These are phyloP conservation scores for Colletotrichum liaoningense DNA, from an alignment of 2,329 filamentous ascomycete species.

Conservation along the genomic window DNA sequence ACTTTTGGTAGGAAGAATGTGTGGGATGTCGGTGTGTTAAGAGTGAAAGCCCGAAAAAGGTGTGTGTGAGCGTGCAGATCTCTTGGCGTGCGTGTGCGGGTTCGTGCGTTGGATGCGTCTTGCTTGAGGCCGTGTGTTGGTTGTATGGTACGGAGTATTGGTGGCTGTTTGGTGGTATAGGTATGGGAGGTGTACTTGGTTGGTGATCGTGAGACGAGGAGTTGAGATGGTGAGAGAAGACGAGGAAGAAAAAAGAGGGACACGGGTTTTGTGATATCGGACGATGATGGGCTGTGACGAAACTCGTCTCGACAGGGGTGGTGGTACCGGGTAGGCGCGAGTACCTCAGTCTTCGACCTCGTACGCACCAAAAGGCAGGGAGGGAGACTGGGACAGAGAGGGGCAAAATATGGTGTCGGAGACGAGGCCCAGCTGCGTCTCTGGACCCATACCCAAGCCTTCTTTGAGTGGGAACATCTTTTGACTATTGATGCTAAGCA, in stretches of 20 bases:
- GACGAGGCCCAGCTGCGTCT: not conserved
- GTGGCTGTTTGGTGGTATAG: conserved; percentile 1
- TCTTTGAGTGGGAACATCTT: not conserved
- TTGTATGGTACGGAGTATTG: not conserved
- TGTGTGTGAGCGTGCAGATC: conserved; percentile 21
- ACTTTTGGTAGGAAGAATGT: not conserved
- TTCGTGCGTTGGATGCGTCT: conserved; percentile 10
- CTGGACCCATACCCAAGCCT: not conserved
- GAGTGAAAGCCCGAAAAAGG: not conserved
- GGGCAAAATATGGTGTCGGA: not conserved
- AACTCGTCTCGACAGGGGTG: conserved; percentile 33
- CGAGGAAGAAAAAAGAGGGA: conserved; percentile 2
- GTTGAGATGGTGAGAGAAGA: not conserved
- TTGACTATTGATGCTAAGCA: conserved; percentile 23
- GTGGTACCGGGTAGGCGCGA: not conserved
- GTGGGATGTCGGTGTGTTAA: conserved; percentile 26
- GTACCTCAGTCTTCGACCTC: not conserved
- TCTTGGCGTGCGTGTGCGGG: conserved; percentile 23
- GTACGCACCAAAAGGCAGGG: not conserved
- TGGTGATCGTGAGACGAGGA: conserved; percentile 6
- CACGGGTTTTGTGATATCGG: conserved; percentile 22
- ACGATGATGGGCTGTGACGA: conserved; percentile 34
- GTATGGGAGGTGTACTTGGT: conserved; percentile 14
- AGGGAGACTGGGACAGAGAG: not conserved
- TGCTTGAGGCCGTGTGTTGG: not conserved